Evolutionary conservation across 2,329 filamentous ascomycete species (phyloP), one percentile per base, ranked within the genome.

Genomic region (Onygenales sp.): DNA sequence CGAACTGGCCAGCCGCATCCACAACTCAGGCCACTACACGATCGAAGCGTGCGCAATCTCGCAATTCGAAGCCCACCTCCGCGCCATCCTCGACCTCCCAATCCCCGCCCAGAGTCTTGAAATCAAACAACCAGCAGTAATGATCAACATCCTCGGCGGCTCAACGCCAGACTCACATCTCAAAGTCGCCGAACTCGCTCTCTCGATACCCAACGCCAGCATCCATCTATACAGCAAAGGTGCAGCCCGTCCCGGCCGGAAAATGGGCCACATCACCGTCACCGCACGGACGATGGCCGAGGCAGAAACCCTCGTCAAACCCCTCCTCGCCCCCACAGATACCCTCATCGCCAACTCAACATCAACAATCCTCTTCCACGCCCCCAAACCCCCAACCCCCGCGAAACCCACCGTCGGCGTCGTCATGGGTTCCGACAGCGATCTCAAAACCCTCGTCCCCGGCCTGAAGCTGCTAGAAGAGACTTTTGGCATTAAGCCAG

Each of bases 11-110:
- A 89, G 88, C 10, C 79, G 89, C 41, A 81, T 82, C 50, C 91
- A 96, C 72, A 96, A 96, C 74, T 94, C 89, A 0, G 93, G 93
- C 0, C 93, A 97, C 71, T 92, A 91, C 72, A 95, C 88, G 2
- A 97, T 97, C 59, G 92, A 98, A 73, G 88, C 89, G 3, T 89
- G 93, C 48, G 84, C 85, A 0, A 82, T 92, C 56, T 95, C 90
- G 0, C 93, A 98, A 70, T 98, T 89, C 71, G 89, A 93, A 67
- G 87, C 89, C 2, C 91, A 98, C 66, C 81, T 97, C 8, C 82
- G 85, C 55, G 84, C 92, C 1, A 92, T 98, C 57, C 80, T 95
- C 39, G 81, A 83, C 62, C 71, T 84, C 5, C 81, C 88, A 76
- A 76, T 85, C 17, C 80, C 79, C 1, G 55, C 68, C 2, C 68